Evolutionary conservation across 352 stramenopile species (phyloP).

Genomic region (Phytophthora foliorum): DNA sequence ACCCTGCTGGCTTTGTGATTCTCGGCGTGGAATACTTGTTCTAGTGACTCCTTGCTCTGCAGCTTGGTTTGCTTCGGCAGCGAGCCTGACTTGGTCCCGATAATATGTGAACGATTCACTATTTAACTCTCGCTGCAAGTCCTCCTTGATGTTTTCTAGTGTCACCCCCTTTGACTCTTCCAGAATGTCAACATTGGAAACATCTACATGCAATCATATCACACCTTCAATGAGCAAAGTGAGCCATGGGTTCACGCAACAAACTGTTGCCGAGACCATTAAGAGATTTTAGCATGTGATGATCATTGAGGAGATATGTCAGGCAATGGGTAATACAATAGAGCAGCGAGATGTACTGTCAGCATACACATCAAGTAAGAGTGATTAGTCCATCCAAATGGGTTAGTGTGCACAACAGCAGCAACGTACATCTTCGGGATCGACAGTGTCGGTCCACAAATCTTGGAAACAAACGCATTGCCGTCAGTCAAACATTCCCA

Average conservation of each 20-base stretch:
- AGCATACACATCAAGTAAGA: background rate
- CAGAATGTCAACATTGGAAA: constrained; percentile 64
- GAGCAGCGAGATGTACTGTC: constrained; percentile 78
- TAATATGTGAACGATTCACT: constrained; percentile 53
- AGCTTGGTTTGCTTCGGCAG: constrained; percentile 24
- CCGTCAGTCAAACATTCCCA: background rate
- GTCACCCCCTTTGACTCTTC: constrained; percentile 59
- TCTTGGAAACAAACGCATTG: constrained; percentile 31
- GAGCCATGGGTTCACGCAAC: background rate
- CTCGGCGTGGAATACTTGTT: background rate
- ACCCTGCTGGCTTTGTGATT: constrained; percentile 7
- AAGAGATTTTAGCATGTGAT: constrained; percentile 59
- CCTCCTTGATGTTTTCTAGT: constrained; percentile 53
- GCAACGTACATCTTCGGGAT: constrained; percentile 69
- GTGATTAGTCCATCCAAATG: background rate
- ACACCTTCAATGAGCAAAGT: background rate
- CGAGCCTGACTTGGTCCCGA: constrained; percentile 44
- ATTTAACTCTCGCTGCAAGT: constrained; percentile 60
- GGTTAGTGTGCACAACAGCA: background rate
- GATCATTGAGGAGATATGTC: constrained; percentile 59
- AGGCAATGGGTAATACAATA: constrained; percentile 83
- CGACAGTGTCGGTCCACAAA: constrained; percentile 75
- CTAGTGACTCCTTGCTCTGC: background rate
- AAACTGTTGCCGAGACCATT: constrained; percentile 36
- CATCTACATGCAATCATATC: constrained; percentile 43